These are phyloP conservation scores for Eucalyptus coolabah DNA, from an alignment of 345 rosid species.

Conservation along the genomic window DNA sequence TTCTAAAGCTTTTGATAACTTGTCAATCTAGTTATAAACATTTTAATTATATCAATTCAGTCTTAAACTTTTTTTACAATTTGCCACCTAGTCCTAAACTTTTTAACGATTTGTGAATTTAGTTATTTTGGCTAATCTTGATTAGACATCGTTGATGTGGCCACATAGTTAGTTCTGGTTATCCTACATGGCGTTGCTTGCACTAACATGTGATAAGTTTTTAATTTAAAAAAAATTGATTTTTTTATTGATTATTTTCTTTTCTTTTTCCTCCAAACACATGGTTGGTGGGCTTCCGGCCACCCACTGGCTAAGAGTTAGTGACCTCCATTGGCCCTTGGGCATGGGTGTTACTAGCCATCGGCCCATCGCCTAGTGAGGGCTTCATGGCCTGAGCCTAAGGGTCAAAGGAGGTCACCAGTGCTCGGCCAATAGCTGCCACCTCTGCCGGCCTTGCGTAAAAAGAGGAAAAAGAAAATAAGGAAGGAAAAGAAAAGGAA, in stretches of 20 bases:
- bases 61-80: rapidly evolving
- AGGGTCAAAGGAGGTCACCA: rapidly evolving
- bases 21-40: rapidly evolving
- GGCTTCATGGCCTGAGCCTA: too few species aligned
- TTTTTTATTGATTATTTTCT: too few species aligned
- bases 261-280: too few species aligned
- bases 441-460: rapidly evolving
- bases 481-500: too few species aligned
- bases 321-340: rapidly evolving
- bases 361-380: too few species aligned
- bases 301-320: too few species aligned
- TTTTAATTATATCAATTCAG: too few species aligned
- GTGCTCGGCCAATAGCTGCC: rapidly evolving
- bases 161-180: rapidly evolving
- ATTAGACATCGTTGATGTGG: rapidly evolving
- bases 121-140: too few species aligned
- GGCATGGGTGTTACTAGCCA: too few species aligned
- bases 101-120: too few species aligned
- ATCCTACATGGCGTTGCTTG: rapidly evolving
- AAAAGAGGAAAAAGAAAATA: too few species aligned
- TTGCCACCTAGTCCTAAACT: not conserved
- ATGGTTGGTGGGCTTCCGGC: rapidly evolving
- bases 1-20: not conserved
- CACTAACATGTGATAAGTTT: rapidly evolving
- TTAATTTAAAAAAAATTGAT: too few species aligned